These are phyloP conservation scores for Alternaria conjuncta DNA, from an alignment of 2,329 filamentous ascomycete genomes.

Conservation along the genomic window DNA sequence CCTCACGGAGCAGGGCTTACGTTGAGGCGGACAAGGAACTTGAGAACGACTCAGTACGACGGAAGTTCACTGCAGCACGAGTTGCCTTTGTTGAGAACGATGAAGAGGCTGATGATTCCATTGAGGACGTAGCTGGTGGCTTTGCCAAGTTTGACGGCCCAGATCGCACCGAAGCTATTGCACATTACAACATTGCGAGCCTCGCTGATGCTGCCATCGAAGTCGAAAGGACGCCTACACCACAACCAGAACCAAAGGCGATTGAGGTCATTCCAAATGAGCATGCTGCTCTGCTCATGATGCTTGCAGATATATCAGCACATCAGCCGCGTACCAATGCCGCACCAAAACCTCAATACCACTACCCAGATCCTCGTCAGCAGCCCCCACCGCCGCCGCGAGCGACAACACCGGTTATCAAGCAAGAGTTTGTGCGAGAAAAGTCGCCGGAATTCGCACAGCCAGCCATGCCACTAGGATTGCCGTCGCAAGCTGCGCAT, in stretches of 20 bases:
- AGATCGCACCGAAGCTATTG: conserved; percentile 50
- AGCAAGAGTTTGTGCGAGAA: conserved; percentile 20
- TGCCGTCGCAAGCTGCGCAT: conserved; percentile 26
- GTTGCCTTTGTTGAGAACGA: conserved; percentile 34
- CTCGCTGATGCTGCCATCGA: conserved; percentile 43
- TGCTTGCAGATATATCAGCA: conserved; percentile 46
- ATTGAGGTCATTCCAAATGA: conserved; percentile 48
- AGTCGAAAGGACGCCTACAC: conserved; percentile 42
- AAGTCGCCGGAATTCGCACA: conserved; percentile 25
- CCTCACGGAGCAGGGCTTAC: conserved; percentile 51
- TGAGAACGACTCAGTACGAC: conserved; percentile 35
- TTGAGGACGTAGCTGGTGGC: conserved; percentile 32
- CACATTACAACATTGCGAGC: conserved; percentile 45
- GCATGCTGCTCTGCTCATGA: conserved; percentile 49
- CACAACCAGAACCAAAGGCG: conserved; percentile 19
- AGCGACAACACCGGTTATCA: conserved; percentile 19
- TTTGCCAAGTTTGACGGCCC: conserved; percentile 53
- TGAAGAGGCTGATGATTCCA: conserved; percentile 42
- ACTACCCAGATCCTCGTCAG: conserved; percentile 8
- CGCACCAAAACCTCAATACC: conserved; percentile 3
- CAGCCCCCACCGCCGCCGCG: conserved; percentile 10
- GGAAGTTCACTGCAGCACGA: conserved; percentile 29
- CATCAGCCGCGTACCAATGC: conserved; percentile 22
- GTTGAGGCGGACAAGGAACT: conserved; percentile 49
- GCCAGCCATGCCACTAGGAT: conserved; percentile 16